phyloP scores from a whole-genome alignment of 164 flowering plant species.

The Magnolia sinica region DNA sequence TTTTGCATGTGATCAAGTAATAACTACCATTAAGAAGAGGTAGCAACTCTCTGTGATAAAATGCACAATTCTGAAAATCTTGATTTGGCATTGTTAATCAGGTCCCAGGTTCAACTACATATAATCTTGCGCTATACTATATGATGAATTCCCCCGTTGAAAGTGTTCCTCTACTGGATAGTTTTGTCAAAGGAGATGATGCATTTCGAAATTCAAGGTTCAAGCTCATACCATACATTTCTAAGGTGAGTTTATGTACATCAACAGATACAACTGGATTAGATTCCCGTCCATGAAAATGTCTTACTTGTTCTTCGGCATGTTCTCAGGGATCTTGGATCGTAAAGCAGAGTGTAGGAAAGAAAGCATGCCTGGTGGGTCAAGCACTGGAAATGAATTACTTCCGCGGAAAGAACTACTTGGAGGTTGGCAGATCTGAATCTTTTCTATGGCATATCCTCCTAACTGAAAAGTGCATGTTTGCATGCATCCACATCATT shows the following conservation, averaged over 20 bases:
- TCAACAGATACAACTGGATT: neutral
- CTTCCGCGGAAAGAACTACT: conserved; percentile 76
- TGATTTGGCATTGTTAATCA: conserved; percentile 20
- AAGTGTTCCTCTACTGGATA: conserved; percentile 58
- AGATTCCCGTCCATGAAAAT: neutral
- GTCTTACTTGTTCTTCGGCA: neutral
- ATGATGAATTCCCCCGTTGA: conserved; percentile 64
- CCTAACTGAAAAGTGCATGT: neutral
- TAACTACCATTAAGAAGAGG: neutral
- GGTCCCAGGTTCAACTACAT: conserved; percentile 83
- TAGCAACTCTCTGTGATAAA: neutral
- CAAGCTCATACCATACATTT: conserved; percentile 91
- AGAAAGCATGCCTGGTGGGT: conserved; percentile 85
- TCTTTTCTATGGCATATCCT: neutral
- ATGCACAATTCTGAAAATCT: neutral
- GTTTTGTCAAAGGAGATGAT: conserved; percentile 80
- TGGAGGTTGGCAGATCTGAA: conserved; percentile 54
- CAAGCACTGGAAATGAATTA: conserved; percentile 88
- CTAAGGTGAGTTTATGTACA: conserved; percentile 52
- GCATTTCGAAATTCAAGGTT: conserved; percentile 84
- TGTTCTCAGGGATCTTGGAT: conserved; percentile 84
- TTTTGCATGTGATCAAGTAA: too few relatives aligned
- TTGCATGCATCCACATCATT: neutral
- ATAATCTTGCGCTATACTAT: conserved; percentile 65
- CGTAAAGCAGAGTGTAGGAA: conserved; percentile 95